Conservation (phyloP, 2,329 filamentous ascomycete genomes). For the Thermochaetoides dissita region DNA sequence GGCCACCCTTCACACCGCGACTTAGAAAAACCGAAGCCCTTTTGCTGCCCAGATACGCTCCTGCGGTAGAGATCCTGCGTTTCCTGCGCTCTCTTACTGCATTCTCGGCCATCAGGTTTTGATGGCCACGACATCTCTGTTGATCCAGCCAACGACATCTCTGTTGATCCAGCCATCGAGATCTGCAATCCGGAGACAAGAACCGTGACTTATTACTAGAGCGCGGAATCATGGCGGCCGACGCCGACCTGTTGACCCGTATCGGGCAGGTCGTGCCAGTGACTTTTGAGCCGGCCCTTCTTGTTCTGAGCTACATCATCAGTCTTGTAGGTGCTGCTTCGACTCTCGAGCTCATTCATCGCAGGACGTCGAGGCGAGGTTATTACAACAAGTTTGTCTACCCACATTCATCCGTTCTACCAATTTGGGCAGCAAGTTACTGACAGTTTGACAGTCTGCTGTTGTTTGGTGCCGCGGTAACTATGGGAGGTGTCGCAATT, state of each 20-base stretch:
- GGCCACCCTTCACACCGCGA: too few relatives aligned
- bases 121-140: too few relatives aligned
- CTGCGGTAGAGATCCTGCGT: too few relatives aligned
- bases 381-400: constrained; percentile 49
- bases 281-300: constrained; percentile 42
- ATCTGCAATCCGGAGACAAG: too few relatives aligned
- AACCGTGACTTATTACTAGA: too few relatives aligned
- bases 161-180: too few relatives aligned
- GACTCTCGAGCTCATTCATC: constrained; percentile 68
- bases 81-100: too few relatives aligned
- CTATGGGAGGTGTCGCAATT: constrained; percentile 61
- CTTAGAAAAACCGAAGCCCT: too few relatives aligned
- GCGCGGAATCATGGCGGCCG: background rate
- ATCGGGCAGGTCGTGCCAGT: constrained; percentile 11
- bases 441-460: constrained; percentile 34
- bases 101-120: too few relatives aligned
- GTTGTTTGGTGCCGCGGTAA: constrained; percentile 48
- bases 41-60: too few relatives aligned
- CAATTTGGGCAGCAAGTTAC: background rate
- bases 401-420: background rate
- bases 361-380: constrained; percentile 55
- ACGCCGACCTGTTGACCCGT: background rate
- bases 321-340: constrained; percentile 66
- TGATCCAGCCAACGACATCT: too few relatives aligned
- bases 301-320: constrained; percentile 61